Percentiles rank a stretch among this genome's conserved stretches.
Conservation (phyloP, 331 rosid genomes). For the Quercus phellos region DNA sequence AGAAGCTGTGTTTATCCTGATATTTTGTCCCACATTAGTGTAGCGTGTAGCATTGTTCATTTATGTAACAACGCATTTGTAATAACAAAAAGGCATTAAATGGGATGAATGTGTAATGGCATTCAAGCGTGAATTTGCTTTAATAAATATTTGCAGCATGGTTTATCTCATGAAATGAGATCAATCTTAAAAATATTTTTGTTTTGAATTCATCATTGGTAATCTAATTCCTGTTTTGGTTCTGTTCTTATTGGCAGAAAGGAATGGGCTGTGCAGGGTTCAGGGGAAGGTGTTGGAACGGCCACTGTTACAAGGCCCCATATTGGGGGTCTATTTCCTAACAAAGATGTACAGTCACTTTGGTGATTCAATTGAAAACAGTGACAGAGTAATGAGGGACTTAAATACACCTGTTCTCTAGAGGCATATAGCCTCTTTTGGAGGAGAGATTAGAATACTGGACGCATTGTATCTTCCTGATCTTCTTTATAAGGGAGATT, state of each 20-base stretch:
- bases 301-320: constrained; percentile 48
- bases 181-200: background rate
- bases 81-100: background rate
- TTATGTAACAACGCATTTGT: background rate
- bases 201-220: background rate
- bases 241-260: constrained; percentile 42
- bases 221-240: background rate
- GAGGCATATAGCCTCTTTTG: constrained; percentile 64
- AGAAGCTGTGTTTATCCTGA: background rate
- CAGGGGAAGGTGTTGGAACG: constrained; percentile 52
- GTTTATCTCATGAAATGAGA: background rate
- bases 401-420: constrained; percentile 43
- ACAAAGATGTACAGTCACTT: constrained; percentile 80
- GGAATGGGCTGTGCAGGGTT: constrained; percentile 58
- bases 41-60: background rate
- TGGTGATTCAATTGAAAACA: constrained; percentile 72
- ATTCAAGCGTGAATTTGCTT: background rate
- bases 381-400: constrained; percentile 43
- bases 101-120: background rate
- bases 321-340: constrained; percentile 52
- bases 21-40: background rate
- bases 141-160: background rate
- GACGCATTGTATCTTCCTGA: constrained; percentile 77
- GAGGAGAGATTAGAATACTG: constrained; percentile 63
- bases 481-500: constrained; percentile 67